Evolutionary conservation across 2,329 filamentous ascomycete species (phyloP).

Genomic region (Elsinoe perseae): DNA sequence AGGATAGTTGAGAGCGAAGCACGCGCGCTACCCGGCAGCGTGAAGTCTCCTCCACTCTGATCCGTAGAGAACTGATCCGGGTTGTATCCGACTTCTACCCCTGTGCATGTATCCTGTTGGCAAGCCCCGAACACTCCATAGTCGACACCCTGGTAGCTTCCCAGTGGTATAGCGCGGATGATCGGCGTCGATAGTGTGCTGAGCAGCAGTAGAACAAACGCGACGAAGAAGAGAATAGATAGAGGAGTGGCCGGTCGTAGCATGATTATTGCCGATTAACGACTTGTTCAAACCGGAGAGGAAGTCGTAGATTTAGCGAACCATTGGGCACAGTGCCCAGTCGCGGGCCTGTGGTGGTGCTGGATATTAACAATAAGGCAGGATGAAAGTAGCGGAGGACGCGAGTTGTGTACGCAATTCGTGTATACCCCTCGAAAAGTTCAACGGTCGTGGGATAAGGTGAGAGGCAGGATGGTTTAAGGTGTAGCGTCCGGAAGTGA

Average conservation of each 20-base stretch:
- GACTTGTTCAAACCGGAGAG: neutral
- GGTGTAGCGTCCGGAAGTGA: neutral
- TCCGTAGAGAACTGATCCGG: constrained; percentile 43
- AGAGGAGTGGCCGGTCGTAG: constrained; percentile 88
- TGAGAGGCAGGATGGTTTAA: neutral
- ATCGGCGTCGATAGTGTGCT: constrained; percentile 88
- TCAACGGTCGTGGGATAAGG: constrained; percentile 6
- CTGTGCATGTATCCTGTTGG: constrained; percentile 56
- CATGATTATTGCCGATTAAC: constrained; percentile 47
- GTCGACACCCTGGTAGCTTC: constrained; percentile 63
- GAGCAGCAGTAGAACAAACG: constrained; percentile 77
- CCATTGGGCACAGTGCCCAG: constrained; percentile 14
- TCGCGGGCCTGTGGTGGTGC: neutral
- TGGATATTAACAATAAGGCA: neutral
- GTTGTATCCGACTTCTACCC: constrained; percentile 76
- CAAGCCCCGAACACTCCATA: constrained; percentile 96
- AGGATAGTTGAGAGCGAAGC: constrained; percentile 76
- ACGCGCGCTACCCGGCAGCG: constrained; percentile 56
- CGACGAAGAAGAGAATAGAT: constrained; percentile 72
- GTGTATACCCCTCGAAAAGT: constrained; percentile 11
- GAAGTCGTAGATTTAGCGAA: neutral
- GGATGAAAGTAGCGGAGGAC: neutral
- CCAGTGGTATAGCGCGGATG: constrained; percentile 75
- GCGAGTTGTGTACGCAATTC: constrained; percentile 7
- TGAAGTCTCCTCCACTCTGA: constrained; percentile 46